These are phyloP conservation scores for Penicillium antarcticum DNA, from an alignment of 495 filamentous ascomycete species.

Conservation along the genomic window DNA sequence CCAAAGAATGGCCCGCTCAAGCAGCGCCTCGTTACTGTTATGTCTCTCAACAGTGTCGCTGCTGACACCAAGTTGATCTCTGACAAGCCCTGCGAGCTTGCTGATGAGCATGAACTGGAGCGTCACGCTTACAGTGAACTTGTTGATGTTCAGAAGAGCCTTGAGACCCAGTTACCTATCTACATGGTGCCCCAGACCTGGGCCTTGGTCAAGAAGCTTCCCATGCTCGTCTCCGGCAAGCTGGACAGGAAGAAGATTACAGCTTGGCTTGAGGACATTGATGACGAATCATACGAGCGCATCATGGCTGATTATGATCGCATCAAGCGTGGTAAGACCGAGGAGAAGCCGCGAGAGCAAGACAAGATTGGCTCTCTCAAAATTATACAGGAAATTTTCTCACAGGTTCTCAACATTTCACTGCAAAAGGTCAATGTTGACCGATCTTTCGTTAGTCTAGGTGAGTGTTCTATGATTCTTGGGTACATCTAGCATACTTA, in stretches of 20 bases:
- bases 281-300: constrained; percentile 31
- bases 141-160: constrained; percentile 33
- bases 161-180: constrained; percentile 35
- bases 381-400: constrained; percentile 38
- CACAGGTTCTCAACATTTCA: constrained; percentile 47
- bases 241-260: constrained; percentile 46
- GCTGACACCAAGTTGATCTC: constrained; percentile 29
- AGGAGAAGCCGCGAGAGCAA: constrained; percentile 24
- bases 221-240: constrained; percentile 49
- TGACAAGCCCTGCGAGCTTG: constrained; percentile 33
- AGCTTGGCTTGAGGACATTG: constrained; percentile 40
- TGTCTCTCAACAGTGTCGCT: constrained; percentile 35
- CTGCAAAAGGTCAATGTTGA: constrained; percentile 34
- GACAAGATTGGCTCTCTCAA: constrained; percentile 22
- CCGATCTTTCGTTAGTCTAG: constrained; percentile 43
- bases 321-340: constrained; percentile 23
- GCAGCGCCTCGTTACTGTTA: constrained; percentile 40
- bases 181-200: constrained; percentile 51
- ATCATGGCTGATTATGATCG: constrained; percentile 40
- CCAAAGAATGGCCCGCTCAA: constrained; percentile 38
- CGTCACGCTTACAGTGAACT: constrained; percentile 26
- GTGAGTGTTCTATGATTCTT: constrained; percentile 21
- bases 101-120: constrained; percentile 23
- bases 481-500: constrained; percentile 17
- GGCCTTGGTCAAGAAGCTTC: constrained; percentile 40